phyloP scores from a whole-genome alignment of 2,329 filamentous ascomycete genomes.

The Penicillium sp. region DNA sequence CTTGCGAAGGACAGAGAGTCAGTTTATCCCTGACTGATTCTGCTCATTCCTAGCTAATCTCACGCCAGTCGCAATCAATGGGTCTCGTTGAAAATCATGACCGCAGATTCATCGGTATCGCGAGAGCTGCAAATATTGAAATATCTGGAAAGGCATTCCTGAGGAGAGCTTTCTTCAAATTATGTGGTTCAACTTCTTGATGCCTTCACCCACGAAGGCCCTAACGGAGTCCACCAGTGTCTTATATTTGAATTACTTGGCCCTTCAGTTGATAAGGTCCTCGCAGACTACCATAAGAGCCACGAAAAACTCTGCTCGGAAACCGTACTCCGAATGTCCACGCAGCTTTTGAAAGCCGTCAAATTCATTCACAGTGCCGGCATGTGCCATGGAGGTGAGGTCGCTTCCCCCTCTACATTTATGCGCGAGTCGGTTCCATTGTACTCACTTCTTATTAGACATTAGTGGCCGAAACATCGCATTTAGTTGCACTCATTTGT shows the following conservation, averaged over 20 bases:
- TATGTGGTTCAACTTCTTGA: slow-evolving; percentile 32
- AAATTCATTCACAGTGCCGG: slow-evolving; percentile 28
- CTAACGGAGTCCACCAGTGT: slow-evolving; percentile 37
- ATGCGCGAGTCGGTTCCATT: neutral
- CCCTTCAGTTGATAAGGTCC: slow-evolving; percentile 28
- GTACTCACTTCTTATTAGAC: slow-evolving; percentile 17
- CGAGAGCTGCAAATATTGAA: slow-evolving; percentile 24
- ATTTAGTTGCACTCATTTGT: slow-evolving; percentile 22
- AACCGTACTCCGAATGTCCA: slow-evolving; percentile 28
- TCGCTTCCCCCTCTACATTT: no score
- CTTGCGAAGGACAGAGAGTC: slow-evolving; percentile 38
- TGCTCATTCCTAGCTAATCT: slow-evolving; percentile 15
- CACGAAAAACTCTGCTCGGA: slow-evolving; percentile 21
- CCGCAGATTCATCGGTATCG: slow-evolving; percentile 21
- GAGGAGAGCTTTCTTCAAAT: slow-evolving; percentile 16
- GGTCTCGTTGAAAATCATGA: slow-evolving; percentile 37
- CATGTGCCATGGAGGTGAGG: slow-evolving; percentile 34
- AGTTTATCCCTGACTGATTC: neutral
- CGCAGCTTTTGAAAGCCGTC: slow-evolving; percentile 28
- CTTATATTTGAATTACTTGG: slow-evolving; percentile 37
- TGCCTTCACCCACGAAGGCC: slow-evolving; percentile 31
- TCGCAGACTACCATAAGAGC: slow-evolving; percentile 19
- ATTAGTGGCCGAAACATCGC: slow-evolving; percentile 30
- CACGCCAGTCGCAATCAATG: slow-evolving; percentile 16
- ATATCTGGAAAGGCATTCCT: slow-evolving; percentile 9